phyloP scores from a whole-genome alignment of 495 filamentous ascomycete genomes.

The Lasiosphaeriaceae sp. region DNA sequence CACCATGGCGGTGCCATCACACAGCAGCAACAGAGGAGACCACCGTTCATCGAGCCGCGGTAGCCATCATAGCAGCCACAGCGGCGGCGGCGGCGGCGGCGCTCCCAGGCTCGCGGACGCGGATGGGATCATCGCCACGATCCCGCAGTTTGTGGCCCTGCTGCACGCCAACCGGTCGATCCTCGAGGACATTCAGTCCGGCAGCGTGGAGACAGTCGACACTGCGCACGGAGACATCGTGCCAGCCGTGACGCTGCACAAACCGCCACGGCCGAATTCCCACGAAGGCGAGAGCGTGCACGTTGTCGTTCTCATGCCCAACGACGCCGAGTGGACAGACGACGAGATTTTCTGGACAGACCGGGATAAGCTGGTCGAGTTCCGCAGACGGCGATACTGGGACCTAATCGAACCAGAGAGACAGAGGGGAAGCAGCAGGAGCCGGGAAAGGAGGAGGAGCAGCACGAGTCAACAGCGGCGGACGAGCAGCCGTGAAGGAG shows the following conservation, averaged over 20 bases:
- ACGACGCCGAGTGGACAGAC: constrained; percentile 21
- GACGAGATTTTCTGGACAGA: constrained; percentile 25
- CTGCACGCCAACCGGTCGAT: constrained; percentile 19
- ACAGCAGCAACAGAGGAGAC: background rate
- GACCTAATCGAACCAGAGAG: constrained; percentile 14
- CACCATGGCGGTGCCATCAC: background rate
- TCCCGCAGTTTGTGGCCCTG: constrained; percentile 26
- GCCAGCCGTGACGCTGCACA: constrained; percentile 11
- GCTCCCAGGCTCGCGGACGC: constrained; percentile 9
- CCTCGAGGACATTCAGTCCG: constrained; percentile 19
- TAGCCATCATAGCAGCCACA: background rate
- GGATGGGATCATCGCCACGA: constrained; percentile 21
- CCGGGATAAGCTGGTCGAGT: constrained; percentile 12
- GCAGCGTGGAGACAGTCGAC: background rate
- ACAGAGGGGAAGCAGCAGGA: background rate
- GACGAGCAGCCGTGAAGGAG: background rate
- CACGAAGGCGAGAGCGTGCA: constrained; percentile 22
- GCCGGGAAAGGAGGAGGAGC: background rate
- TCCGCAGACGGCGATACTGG: constrained; percentile 19
- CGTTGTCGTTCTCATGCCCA: constrained; percentile 21
- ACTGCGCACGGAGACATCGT: background rate
- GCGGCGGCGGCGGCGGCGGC: background rate
- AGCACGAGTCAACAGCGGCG: background rate
- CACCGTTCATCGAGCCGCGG: background rate
- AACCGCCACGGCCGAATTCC: constrained; percentile 8